Conservation (phyloP, 208 protist genomes). For the Spongospora subterranea region DNA sequence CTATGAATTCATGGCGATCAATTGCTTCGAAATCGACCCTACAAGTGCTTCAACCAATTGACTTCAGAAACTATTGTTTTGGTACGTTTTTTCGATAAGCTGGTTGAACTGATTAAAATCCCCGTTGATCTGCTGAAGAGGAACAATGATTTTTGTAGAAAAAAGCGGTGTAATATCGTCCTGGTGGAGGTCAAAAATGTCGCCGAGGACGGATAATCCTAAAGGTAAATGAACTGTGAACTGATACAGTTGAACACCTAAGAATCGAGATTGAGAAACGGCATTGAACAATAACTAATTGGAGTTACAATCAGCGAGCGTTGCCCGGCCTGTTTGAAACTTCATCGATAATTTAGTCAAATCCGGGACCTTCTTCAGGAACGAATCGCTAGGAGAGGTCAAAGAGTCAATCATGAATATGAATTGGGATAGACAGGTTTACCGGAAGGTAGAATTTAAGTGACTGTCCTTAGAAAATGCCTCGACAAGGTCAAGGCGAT, state of each 20-base stretch:
- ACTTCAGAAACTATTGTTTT: not conserved
- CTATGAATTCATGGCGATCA: constrained; percentile 65
- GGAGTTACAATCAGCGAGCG: not conserved
- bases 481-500: not conserved
- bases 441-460: not conserved
- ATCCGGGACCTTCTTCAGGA: constrained; percentile 46
- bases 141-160: not conserved
- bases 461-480: not conserved
- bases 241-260: constrained; percentile 55
- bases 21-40: constrained; percentile 63
- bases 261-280: not conserved
- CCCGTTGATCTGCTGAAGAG: not conserved
- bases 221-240: constrained; percentile 34
- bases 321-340: not conserved
- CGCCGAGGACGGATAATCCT: not conserved
- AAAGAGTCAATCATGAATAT: not conserved
- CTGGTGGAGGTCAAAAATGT: not conserved
- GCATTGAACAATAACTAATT: not conserved
- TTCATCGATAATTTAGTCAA: not conserved
- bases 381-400: constrained; percentile 9
- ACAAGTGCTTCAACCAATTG: not conserved
- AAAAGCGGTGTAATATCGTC: not conserved
- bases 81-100: constrained; percentile 57
- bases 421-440: not conserved
- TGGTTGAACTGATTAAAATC: constrained; percentile 57